Evolutionary conservation across 2,329 filamentous ascomycete genomes (phyloP), one percentile per base, ranked within the genome.

Genomic region (Sporothrix pallida): DNA sequence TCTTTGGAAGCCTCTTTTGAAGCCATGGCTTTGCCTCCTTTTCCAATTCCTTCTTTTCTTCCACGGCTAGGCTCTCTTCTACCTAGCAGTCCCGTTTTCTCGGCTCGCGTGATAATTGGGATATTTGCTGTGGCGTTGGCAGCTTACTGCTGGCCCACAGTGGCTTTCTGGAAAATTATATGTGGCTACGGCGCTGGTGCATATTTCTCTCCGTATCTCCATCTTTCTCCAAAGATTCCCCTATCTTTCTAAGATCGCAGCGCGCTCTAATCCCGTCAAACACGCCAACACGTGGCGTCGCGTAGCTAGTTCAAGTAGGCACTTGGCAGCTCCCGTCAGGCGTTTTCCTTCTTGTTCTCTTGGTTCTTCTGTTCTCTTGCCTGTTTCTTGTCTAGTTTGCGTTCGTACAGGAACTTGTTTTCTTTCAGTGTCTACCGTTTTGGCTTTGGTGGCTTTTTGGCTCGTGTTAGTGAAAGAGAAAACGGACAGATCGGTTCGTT

Each of bases 291-390:
- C 63, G 44, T 20, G 42, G 44, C 42, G 44, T 50, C 44, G 42
- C 20, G 63, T 46, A 46, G 63, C 42, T 31, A 37, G 31, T 37
- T 37, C 31, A 37, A 37, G 31, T 37, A 67, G 44, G 20, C 42
- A 67, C 63, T 67, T 67, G 63, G 63, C 63, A 31, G 10, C 23
- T 50, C 63, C 17, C 10, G 44, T 67, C 63, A 31, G 63, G 63
- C 63, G 20, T 63, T 42, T 62, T 62, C 8, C 31, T 37, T 13
- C 15, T n/a, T 17, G 17, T 31, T 46, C 31, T 44, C n/a, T 44
- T 58, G 2, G 17, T 37, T 46, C 17, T 31, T 20, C 12, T 44
- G 20, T 37, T 37, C 13, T 20, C 13, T n/a, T 26, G 31, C 50
- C n/a, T 20, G n/a, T 20, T 54, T 20, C 31, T 3, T 37, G 15